Evolutionary conservation across 805 yeast genomes (phyloP).

Genomic region (Pichia insulana): DNA sequence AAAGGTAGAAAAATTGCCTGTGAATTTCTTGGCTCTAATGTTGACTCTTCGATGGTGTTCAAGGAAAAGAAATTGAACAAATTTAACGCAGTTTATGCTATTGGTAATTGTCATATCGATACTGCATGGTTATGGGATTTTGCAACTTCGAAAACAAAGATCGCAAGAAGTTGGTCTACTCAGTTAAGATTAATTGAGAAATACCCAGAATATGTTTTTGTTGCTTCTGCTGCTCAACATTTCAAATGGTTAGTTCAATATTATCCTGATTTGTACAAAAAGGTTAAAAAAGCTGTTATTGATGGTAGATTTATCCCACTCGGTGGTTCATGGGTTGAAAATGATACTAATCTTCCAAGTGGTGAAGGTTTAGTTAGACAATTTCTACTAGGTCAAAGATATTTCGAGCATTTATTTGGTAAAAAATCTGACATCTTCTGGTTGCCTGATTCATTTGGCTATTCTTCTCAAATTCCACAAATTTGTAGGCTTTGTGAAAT

Average conservation of each 20-base stretch:
- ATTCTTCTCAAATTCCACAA: constrained; percentile 92
- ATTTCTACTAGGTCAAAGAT: constrained; percentile 83
- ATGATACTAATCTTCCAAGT: constrained; percentile 91
- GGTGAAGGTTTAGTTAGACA: constrained; percentile 90
- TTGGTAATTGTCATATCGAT: constrained; percentile 95
- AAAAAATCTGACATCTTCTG: constrained; percentile 68
- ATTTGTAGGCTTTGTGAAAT: constrained; percentile 82
- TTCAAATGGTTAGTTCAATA: constrained; percentile 84
- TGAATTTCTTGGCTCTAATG: constrained; percentile 53
- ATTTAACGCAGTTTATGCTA: constrained; percentile 59
- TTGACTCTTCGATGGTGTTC: constrained; percentile 60
- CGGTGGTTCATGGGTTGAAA: constrained; percentile 98
- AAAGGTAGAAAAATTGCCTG: constrained; percentile 61
- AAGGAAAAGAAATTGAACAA: constrained; percentile 31
- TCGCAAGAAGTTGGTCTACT: constrained; percentile 92
- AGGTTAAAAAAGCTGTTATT: constrained; percentile 55
- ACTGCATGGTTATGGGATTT: constrained; percentile 99
- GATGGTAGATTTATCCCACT: constrained; percentile 77
- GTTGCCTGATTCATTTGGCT: constrained; percentile 97
- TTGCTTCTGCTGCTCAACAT: constrained; percentile 94
- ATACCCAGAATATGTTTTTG: constrained; percentile 90
- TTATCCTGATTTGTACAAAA: constrained; percentile 70
- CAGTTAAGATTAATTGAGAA: constrained; percentile 76
- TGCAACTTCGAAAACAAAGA: constrained; percentile 88
- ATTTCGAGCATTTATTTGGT: constrained; percentile 74